Base-by-base conservation (phyloP, 768 basidiomycete species). In the Psilocybe cyanescens region DNA sequence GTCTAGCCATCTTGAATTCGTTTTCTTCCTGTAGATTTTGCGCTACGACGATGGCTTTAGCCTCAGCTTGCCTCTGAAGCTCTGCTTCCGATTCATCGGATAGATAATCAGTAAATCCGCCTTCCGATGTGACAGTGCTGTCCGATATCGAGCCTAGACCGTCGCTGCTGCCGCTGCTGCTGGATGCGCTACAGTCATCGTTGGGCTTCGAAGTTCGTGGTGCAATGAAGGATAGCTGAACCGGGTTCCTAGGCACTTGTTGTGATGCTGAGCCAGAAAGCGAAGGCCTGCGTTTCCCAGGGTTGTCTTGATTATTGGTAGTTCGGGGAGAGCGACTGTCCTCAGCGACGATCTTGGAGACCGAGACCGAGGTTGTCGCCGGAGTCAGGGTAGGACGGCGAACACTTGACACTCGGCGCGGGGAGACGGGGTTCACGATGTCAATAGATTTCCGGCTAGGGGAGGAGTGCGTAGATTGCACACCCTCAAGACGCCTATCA, bases 31-130 rank as follows among this genome's bases (percentile, higher is more conserved):
- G 83, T 67, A 90, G 87, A 62, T 84, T 90, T 76, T 92, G 89
- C n/a, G 90, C 92, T 14, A 91, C 75, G 46, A 91, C 72, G 4
- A 88, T 90, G 3, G 92, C 92, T 63, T 85, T 86, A 19, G 86
- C 86, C 69, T 94, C 93, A 4, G 92, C 92, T 74, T 94, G 92
- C 61, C 91, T 81, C 74, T 95, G 92, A 57, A 95, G 74, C 71
- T 95, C 92, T 29, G 87, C 91, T 69, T 95, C 92, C n/a, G 92
- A 94, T 75, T 95, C 92, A 70, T 94, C 92, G n/a, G 92, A 94
- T 31, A 94, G 76, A 72, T 95, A 95, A 71, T 95, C 93, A 11
- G 93, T 95, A 70, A 95, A 95, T 14, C 86, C 91, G 11, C 92
- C 92, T 66, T 94, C 92, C 8, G 92, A 93, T 3, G 89, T 92